These are phyloP conservation scores for Arabidopsis thaliana DNA, from an alignment of 345 rosid species.

Conservation along the genomic window TAIR10.1 NC_003074.8:8673001-8673500, in stretches of 20 bases:
- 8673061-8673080: conserved; percentile 51
- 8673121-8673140: conserved; percentile 60
- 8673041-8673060: conserved; percentile 47
- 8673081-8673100: conserved; percentile 58
- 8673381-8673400: conserved; percentile 62
- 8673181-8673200: conserved; percentile 53
- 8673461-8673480: conserved; percentile 78
- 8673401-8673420: conserved; percentile 58
- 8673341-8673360: conserved; percentile 56
- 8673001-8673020: conserved; percentile 51
- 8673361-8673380: conserved; percentile 67
- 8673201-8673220: conserved; percentile 57
- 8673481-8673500: conserved; percentile 58
- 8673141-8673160: conserved; percentile 59
- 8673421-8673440: conserved; percentile 51
- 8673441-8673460: conserved; percentile 65
- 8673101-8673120: conserved; percentile 54
- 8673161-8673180: conserved; percentile 66
- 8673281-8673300: conserved; percentile 51
- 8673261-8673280: conserved; percentile 65
- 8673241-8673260: conserved; percentile 57
- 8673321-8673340: conserved; percentile 59
- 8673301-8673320: conserved; percentile 52
- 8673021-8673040: conserved; percentile 49
- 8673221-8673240: conserved; percentile 52